Base-by-base conservation (phyloP, 2,329 filamentous ascomycete genomes). In the Botryotinia globosa region DNA sequence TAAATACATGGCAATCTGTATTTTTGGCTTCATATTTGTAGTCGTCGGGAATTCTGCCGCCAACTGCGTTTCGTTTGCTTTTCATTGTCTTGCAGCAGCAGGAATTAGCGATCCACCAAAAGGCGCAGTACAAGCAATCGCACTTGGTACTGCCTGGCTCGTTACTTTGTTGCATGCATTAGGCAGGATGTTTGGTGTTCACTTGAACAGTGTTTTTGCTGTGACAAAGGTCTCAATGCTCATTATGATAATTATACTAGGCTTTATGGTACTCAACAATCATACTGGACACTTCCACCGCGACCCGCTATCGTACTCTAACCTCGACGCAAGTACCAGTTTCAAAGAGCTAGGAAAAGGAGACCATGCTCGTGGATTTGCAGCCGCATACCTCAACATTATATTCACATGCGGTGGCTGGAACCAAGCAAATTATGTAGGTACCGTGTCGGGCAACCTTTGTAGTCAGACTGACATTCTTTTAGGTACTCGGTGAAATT, bases 11-110 rank as follows among this genome's bases (percentile, higher is more conserved):
- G 51, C 70, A 1, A 48, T 83, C 0, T 86, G 83, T 62, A 79
- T 85, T 6, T 87, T 84, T 73, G 84, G 59, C 25, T 72, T 73
- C n/a, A 59, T 61, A 48, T 76, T 69, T 6, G 63, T 74, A 7
- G 61, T 86, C 14, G 82, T 87, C 20, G 85, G 85, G 14, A 86
- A 85, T 81, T 84, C 84, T 1, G 83, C 85, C 2, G 84, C 84
- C 59, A 87, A 86, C 77, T 85, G 83, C 59, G 83, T 86, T 48
- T 82, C 85, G 8, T 85, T 87, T 66, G 85, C 84, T 83, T 76
- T 85, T 84, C 73, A 83, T 83, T 45, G 81, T 85, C 72, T 84
- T 4, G 75, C 78, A n/a, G 82, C 84, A 3, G 81, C 83, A 4
- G 70, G 70, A 22, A 78, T 51, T 70, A 77, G 39, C 9, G 20